phyloP scores from a whole-genome alignment of 768 basidiomycete species.

The Cyathus striatus region DNA sequence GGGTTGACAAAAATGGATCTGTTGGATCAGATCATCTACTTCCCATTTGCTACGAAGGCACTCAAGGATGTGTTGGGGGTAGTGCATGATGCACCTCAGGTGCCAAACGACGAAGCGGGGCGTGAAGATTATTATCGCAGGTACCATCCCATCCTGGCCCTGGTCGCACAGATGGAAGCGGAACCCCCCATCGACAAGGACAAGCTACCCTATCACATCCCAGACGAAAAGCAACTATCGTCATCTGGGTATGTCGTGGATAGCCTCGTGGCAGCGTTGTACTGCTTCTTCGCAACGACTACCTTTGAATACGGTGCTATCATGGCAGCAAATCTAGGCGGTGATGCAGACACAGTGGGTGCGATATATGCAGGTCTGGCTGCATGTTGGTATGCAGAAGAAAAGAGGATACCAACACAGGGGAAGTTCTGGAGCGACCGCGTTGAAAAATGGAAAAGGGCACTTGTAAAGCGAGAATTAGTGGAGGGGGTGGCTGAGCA shows the following conservation, averaged over 20 bases:
- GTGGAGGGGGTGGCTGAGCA: conserved; percentile 32
- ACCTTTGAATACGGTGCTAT: conserved; percentile 41
- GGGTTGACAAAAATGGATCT: conserved; percentile 33
- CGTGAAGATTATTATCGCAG: conserved; percentile 25
- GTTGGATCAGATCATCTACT: conserved; percentile 30
- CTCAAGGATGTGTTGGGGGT: conserved; percentile 26
- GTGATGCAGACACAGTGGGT: conserved; percentile 41
- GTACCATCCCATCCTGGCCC: conserved; percentile 33
- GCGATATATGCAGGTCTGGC: conserved; percentile 43
- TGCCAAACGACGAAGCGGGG: conserved; percentile 13
- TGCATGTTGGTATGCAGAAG: conserved; percentile 34
- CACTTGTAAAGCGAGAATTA: conserved; percentile 24
- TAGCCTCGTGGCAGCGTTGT: conserved; percentile 35
- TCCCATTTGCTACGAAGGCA: conserved; percentile 25
- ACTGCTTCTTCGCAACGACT: conserved; percentile 38
- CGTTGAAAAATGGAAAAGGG: conserved; percentile 27
- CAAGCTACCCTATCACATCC: conserved; percentile 22
- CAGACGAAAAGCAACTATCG: conserved; percentile 20
- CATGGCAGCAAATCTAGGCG: conserved; percentile 37
- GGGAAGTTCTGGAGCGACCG: conserved; percentile 30
- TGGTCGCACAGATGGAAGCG: conserved; percentile 21
- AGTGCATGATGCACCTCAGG: conserved; percentile 13
- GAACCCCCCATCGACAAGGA: conserved; percentile 2
- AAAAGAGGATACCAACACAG: conserved; percentile 11
- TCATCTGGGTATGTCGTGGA: conserved; percentile 36